A percentile compares a stretch with the other conserved stretches of the same genome.
phyloP scores from a whole-genome alignment of 2,329 filamentous ascomycete genomes.

The Cladosporium sphaerospermum region DNA sequence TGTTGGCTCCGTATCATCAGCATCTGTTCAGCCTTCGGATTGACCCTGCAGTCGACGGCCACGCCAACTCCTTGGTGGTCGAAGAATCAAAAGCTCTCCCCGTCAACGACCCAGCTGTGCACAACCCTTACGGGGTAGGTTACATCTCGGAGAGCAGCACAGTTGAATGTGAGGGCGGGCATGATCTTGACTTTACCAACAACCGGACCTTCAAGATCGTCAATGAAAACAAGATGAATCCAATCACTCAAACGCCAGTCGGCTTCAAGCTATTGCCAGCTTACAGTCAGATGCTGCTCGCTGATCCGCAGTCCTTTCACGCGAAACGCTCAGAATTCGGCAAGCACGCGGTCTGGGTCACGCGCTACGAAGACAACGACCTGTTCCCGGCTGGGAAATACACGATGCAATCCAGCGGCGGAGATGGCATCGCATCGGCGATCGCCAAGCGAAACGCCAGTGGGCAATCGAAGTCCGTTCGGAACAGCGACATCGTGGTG shows the following conservation, averaged over 20 bases:
- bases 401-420: conserved; percentile 41
- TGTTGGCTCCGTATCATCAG: conserved; percentile 64
- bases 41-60: conserved; percentile 57
- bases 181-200: conserved; percentile 37
- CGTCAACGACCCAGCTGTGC: conserved; percentile 43
- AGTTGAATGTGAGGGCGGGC: conserved; percentile 18
- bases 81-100: conserved; percentile 45
- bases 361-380: conserved; percentile 47
- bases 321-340: conserved; percentile 44
- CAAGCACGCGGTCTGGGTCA: conserved; percentile 49
- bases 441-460: conserved; percentile 36
- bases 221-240: conserved; percentile 43
- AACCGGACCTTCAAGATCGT: conserved; percentile 52
- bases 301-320: conserved; percentile 40
- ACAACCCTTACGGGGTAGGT: conserved; percentile 57
- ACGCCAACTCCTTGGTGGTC: conserved; percentile 47
- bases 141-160: conserved; percentile 47
- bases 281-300: conserved; percentile 46
- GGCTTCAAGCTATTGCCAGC: conserved; percentile 45
- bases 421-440: conserved; percentile 31
- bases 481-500: conserved; percentile 43
- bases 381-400: conserved; percentile 45
- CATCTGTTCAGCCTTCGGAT: conserved; percentile 62
- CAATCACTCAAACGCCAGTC: conserved; percentile 41
- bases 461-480: conserved; percentile 38